These are phyloP conservation scores for Barnettozyma populi DNA, from an alignment of 805 yeast genomes.

Conservation along the genomic window DNA sequence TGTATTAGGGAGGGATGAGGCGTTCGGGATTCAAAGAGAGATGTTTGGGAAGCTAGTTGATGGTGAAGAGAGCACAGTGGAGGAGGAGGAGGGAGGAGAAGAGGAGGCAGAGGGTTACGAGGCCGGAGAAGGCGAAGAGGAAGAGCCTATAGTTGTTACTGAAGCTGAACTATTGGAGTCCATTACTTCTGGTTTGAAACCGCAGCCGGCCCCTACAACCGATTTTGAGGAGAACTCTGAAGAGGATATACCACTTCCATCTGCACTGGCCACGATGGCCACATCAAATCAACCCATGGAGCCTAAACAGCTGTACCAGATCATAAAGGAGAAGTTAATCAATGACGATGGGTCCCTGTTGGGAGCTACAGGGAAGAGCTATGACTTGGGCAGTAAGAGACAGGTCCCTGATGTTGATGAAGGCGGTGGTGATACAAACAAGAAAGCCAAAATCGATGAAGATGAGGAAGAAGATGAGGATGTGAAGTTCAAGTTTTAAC, in stretches of 20 bases:
- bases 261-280: slow-evolving; percentile 11
- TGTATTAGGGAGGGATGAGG: slow-evolving; percentile 17
- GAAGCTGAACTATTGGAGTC: slow-evolving; percentile 8
- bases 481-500: slow-evolving; percentile 25
- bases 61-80: slow-evolving; percentile 21
- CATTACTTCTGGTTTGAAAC: slow-evolving; percentile 7
- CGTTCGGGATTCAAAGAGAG: slow-evolving; percentile 10
- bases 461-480: slow-evolving; percentile 22
- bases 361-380: slow-evolving; percentile 15
- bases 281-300: slow-evolving; percentile 12
- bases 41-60: slow-evolving; percentile 30
- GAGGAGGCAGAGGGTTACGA: slow-evolving; percentile 12
- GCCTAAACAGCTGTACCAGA: slow-evolving; percentile 22
- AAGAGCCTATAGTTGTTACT: slow-evolving; percentile 12
- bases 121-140: slow-evolving; percentile 9
- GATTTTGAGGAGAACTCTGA: slow-evolving; percentile 22
- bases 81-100: slow-evolving; percentile 17
- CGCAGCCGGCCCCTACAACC: neutral
- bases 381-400: slow-evolving; percentile 21
- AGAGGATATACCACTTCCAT: slow-evolving; percentile 20
- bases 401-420: neutral
- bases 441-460: neutral
- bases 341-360: slow-evolving; percentile 11
- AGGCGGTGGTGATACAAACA: neutral
- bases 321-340: slow-evolving; percentile 18